Evolutionary conservation across 345 rosid species (phyloP), one percentile per base, ranked within the genome.

Genomic region (Ricinus communis): DNA sequence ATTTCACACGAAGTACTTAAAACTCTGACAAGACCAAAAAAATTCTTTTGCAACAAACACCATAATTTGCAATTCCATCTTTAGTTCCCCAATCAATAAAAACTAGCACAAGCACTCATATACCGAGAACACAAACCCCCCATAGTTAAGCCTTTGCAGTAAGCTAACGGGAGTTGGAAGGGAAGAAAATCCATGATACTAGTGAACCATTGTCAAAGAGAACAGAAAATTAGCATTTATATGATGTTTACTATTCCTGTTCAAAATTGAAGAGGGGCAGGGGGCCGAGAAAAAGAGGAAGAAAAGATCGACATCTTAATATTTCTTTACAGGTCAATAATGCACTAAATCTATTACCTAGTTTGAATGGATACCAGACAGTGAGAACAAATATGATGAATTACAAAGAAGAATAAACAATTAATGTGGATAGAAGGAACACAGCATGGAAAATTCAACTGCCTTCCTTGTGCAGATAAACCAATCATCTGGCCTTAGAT

Each of bases 331-430:
- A 36, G 50, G 69, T 80, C 61, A 68, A 69, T 52, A 70, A 65
- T 38, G 64, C 74, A 70, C 46, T 52, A 71, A 69, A 66, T 66
- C 73, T 52, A 70, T 47, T 45, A 68, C 66, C 81, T 63, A 56
- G 67, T 72, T 74, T 66, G 61, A 54, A 69, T 25, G 50, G 68
- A 57, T 33, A 41, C 74, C 57, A 15, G 53, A 53, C 55, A 21
- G 27, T 28, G 50, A 38, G 75, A 82, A 85, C 68, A 76, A 85
- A 82, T 74, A 69, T 68, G 82, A 84, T 68, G 84, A 84, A 83
- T 79, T 65, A 77, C 77, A 72, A 57, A 72, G 81, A 75, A 79
- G 54, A 65, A 66, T 56, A 70, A 81, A 71, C 74, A 71, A 79
- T 62, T 74, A 81, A 81, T 83, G 73, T 69, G 79, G 61, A 58